Percentiles rank a stretch among this genome's conserved stretches.
Conservation (phyloP, 2,329 filamentous ascomycete species). For the Phialemonium atrogriseum region DNA sequence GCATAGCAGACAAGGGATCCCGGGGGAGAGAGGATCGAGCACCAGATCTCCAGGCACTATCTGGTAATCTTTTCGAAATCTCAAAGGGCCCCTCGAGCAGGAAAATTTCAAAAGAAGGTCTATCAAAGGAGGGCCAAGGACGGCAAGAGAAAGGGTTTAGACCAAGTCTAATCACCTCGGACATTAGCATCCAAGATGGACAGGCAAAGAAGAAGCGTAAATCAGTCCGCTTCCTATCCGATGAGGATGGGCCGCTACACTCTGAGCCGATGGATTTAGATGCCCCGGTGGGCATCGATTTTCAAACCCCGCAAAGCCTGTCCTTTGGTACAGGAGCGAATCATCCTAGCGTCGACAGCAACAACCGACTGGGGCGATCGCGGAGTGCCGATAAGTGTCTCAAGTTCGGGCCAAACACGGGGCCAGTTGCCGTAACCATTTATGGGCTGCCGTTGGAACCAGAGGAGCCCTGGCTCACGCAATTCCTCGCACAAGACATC, state of each 20-base stretch:
- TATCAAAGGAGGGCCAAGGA: too few relatives aligned
- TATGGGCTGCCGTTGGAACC: conserved; percentile 14
- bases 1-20: neutral
- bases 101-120: too few relatives aligned
- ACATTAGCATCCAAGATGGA: conserved; percentile 2
- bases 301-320: too few relatives aligned
- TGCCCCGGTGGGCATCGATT: too few relatives aligned
- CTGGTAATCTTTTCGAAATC: too few relatives aligned
- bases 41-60: neutral
- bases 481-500: conserved; percentile 15
- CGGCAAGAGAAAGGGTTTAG: too few relatives aligned
- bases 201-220: conserved; percentile 22
- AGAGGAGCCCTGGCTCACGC: conserved; percentile 12
- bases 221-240: conserved; percentile 26
- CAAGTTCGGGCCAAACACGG: conserved; percentile 9
- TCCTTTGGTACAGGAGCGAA: too few relatives aligned
- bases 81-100: too few relatives aligned
- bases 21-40: conserved; percentile 1
- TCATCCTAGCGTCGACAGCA: too few relatives aligned
- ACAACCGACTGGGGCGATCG: too few relatives aligned
- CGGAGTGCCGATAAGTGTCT: conserved; percentile 14
- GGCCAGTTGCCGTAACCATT: conserved; percentile 14
- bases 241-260: conserved; percentile 11
- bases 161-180: too few relatives aligned
- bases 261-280: conserved; percentile 16